A percentile compares a stretch with the other conserved stretches of the same genome.
phyloP scores from a whole-genome alignment of 164 flowering plant species.

The Liquidambar formosana region DNA sequence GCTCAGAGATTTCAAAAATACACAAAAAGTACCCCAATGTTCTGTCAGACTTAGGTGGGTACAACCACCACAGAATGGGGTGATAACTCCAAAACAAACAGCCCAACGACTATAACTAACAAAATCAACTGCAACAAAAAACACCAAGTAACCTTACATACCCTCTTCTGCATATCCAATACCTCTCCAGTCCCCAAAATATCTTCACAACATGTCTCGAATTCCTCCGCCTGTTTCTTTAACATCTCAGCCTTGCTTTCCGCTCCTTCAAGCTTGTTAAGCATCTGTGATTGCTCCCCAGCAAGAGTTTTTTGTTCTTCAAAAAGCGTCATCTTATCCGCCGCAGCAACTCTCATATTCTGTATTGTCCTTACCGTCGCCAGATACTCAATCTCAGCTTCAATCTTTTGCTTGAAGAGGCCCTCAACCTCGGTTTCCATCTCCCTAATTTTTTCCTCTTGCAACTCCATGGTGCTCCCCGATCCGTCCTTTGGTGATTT shows the following conservation, averaged over 20 bases:
- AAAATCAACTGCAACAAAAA: conserved; percentile 48
- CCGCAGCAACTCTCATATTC: conserved; percentile 28
- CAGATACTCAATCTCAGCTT: conserved; percentile 65
- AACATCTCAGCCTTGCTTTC: conserved; percentile 36
- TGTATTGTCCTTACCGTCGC: conserved; percentile 32
- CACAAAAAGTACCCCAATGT: neutral
- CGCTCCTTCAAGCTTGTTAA: conserved; percentile 33
- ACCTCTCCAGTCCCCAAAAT: conserved; percentile 34
- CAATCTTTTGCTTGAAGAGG: conserved; percentile 53
- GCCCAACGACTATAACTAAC: conserved; percentile 32
- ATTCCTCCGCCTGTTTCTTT: conserved; percentile 37
- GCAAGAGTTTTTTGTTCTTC: conserved; percentile 33
- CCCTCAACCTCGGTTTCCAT: conserved; percentile 45
- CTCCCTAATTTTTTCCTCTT: conserved; percentile 22
- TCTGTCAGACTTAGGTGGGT: conserved; percentile 48
- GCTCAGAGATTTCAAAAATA: conserved; percentile 7
- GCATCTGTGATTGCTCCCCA: conserved; percentile 34
- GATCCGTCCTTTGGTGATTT: conserved; percentile 25
- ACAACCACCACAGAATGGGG: conserved; percentile 39
- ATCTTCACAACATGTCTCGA: conserved; percentile 30
- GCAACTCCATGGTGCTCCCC: conserved; percentile 16
- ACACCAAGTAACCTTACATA: conserved; percentile 36
- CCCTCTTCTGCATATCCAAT: conserved; percentile 33
- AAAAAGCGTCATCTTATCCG: conserved; percentile 24
- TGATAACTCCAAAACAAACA: conserved; percentile 33